Percentiles rank a stretch among this genome's conserved stretches.
Conservation (phyloP, 1,284 basidiomycete genomes). For the Ganoderma sp. region DNA sequence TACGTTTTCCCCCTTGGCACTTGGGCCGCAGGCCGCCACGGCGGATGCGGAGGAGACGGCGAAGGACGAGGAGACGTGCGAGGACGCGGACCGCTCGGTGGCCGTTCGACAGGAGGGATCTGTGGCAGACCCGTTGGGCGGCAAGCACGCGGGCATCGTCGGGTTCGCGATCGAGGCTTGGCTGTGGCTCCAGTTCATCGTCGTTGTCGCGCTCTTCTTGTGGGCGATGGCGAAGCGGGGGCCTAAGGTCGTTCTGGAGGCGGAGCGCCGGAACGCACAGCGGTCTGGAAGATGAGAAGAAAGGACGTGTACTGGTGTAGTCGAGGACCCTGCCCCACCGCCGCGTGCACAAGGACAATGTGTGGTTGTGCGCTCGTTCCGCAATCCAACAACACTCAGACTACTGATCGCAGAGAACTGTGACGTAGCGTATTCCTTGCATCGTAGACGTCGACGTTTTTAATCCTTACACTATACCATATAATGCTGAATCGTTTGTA, state of each 20-base stretch:
- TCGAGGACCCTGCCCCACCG: too few relatives aligned
- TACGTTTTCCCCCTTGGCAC: slow-evolving; percentile 18
- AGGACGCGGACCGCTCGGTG: slow-evolving; percentile 28
- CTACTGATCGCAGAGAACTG: too few relatives aligned
- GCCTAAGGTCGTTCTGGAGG: slow-evolving; percentile 69
- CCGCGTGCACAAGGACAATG: too few relatives aligned
- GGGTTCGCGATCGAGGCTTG: slow-evolving; percentile 70
- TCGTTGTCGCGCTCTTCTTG: slow-evolving; percentile 75
- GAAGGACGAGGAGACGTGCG: slow-evolving; percentile 14
- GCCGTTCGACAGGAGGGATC: slow-evolving; percentile 18
- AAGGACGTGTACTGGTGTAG: neutral
- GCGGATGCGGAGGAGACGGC: slow-evolving; percentile 6
- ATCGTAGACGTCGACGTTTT: too few relatives aligned
- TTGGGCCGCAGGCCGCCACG: slow-evolving; percentile 1
- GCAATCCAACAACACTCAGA: too few relatives aligned
- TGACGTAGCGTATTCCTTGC: too few relatives aligned
- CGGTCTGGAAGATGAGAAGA: slow-evolving; percentile 9
- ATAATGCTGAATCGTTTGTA: too few relatives aligned
- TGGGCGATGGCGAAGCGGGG: slow-evolving; percentile 79
- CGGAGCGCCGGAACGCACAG: slow-evolving; percentile 42
- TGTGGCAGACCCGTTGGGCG: slow-evolving; percentile 29
- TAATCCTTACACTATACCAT: too few relatives aligned
- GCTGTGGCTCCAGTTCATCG: slow-evolving; percentile 79
- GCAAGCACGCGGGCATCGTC: slow-evolving; percentile 47
- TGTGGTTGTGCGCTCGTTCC: too few relatives aligned